A percentile compares a stretch with the other conserved stretches of the same genome.
These are phyloP conservation scores for Trypanosoma boissoni DNA, from an alignment of 208 protist genomes.

Conservation along the genomic window DNA sequence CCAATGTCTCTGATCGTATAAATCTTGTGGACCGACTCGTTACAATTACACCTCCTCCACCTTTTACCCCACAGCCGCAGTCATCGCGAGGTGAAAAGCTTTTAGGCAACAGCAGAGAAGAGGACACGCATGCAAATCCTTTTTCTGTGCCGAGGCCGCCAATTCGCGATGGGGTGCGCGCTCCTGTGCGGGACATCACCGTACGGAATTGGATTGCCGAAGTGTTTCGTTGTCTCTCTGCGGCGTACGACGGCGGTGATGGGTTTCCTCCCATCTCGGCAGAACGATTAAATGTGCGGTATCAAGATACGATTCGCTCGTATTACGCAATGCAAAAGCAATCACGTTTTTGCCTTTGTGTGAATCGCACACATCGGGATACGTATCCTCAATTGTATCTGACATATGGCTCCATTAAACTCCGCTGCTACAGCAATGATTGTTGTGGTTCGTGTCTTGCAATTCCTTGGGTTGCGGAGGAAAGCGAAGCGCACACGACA, in stretches of 20 bases:
- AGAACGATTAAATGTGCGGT: slow-evolving; percentile 61
- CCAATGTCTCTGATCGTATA: too few relatives aligned
- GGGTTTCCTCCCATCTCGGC: slow-evolving; percentile 25
- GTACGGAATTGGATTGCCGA: slow-evolving; percentile 59
- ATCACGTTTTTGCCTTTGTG: slow-evolving; percentile 68
- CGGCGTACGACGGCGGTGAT: slow-evolving; percentile 36
- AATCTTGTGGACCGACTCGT: too few relatives aligned
- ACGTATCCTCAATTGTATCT: slow-evolving; percentile 86
- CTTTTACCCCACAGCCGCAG: too few relatives aligned
- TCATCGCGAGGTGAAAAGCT: too few relatives aligned
- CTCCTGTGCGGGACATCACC: slow-evolving; percentile 33
- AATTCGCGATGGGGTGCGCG: slow-evolving; percentile 42
- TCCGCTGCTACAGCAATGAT: slow-evolving; percentile 89
- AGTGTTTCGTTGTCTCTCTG: slow-evolving; percentile 66
- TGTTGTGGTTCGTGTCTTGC: slow-evolving; percentile 69
- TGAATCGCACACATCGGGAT: slow-evolving; percentile 45
- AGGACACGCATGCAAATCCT: slow-evolving; percentile 10
- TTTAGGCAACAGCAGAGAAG: too few relatives aligned
- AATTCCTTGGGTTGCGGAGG: slow-evolving; percentile 47
- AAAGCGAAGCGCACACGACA: neutral
- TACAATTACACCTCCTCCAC: too few relatives aligned
- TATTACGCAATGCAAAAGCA: slow-evolving; percentile 86
- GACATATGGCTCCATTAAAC: slow-evolving; percentile 87
- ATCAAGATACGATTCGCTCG: slow-evolving; percentile 68
- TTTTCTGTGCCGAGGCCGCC: slow-evolving; percentile 49